Percentiles rank a stretch among this genome's conserved stretches.
phyloP scores from a whole-genome alignment of 148 eudicot genomes.

The Salicornia ramosissima region DNA sequence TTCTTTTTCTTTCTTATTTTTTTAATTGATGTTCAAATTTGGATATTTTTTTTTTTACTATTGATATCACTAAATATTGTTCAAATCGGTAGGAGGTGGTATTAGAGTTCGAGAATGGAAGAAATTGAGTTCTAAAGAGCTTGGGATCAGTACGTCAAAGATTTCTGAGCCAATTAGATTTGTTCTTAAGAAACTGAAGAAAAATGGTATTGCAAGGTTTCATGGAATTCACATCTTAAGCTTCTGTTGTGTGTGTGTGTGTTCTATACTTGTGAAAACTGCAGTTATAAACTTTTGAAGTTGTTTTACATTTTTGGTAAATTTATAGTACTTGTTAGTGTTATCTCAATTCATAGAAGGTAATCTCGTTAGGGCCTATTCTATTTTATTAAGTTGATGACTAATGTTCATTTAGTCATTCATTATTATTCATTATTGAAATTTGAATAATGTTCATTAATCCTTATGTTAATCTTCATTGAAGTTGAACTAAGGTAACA shows the following conservation, averaged over 20 bases:
- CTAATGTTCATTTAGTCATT: too few relatives aligned
- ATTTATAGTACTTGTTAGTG: too few relatives aligned
- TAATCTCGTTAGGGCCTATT: too few relatives aligned
- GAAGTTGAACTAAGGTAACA: too few relatives aligned
- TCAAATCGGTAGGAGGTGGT: slow-evolving; percentile 1
- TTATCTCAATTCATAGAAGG: too few relatives aligned
- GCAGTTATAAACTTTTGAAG: too few relatives aligned
- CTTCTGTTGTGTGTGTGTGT: neutral
- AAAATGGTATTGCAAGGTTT: slow-evolving; percentile 37
- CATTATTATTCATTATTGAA: too few relatives aligned
- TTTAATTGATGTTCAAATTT: neutral
- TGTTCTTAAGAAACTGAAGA: slow-evolving; percentile 60
- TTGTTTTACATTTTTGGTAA: too few relatives aligned
- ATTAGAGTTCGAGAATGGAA: slow-evolving; percentile 41
- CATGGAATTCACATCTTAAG: neutral
- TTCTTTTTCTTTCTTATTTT: neutral
- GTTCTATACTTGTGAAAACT: neutral
- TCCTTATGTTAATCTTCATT: too few relatives aligned
- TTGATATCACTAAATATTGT: neutral
- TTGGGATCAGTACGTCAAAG: slow-evolving; percentile 56
- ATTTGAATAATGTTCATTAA: too few relatives aligned
- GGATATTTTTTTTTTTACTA: neutral
- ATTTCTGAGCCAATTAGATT: slow-evolving; percentile 53
- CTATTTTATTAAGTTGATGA: too few relatives aligned
- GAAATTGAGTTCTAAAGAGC: slow-evolving; percentile 61